These are phyloP conservation scores for Melanomma pulvis-pyrius DNA, from an alignment of 495 filamentous ascomycete genomes.

Conservation along the genomic window DNA sequence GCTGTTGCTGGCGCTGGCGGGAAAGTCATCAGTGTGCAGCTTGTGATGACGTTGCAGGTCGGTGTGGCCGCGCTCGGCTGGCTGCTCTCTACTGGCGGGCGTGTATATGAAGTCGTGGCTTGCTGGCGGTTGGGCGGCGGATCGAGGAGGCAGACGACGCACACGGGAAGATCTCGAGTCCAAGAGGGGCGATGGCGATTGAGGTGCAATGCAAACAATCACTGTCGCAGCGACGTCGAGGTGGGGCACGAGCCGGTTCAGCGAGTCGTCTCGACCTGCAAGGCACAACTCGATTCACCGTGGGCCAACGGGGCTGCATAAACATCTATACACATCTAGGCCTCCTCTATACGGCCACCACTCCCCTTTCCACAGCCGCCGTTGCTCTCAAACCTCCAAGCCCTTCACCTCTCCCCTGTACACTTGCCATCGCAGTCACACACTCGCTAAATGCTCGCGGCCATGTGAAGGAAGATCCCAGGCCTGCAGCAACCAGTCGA, in stretches of 20 bases:
- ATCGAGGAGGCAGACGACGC: not conserved
- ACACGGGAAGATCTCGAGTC: not conserved
- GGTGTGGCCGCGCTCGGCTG: constrained; percentile 30
- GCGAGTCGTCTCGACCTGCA: constrained; percentile 17
- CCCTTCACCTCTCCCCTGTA: constrained; percentile 16
- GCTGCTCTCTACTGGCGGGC: constrained; percentile 13
- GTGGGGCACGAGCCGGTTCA: constrained; percentile 17
- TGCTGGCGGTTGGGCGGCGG: not conserved
- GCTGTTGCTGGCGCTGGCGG: not conserved
- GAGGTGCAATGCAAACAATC: not conserved
- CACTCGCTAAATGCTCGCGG: constrained; percentile 19
- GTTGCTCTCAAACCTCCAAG: constrained; percentile 14
- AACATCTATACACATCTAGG: not conserved
- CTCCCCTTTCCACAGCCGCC: constrained; percentile 5
- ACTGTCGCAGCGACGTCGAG: not conserved
- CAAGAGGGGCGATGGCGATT: not conserved
- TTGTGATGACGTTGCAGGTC: constrained; percentile 35
- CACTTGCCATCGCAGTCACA: constrained; percentile 18
- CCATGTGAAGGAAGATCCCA: constrained; percentile 15
- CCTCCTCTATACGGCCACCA: constrained; percentile 4
- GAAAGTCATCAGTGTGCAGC: constrained; percentile 15
- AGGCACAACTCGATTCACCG: constrained; percentile 22
- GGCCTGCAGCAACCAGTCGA: not conserved
- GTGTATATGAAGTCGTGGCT: not conserved
- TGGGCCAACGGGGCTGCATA: constrained; percentile 4